phyloP scores from a whole-genome alignment of 1,284 basidiomycete species.

The Trametes polyzona region DNA sequence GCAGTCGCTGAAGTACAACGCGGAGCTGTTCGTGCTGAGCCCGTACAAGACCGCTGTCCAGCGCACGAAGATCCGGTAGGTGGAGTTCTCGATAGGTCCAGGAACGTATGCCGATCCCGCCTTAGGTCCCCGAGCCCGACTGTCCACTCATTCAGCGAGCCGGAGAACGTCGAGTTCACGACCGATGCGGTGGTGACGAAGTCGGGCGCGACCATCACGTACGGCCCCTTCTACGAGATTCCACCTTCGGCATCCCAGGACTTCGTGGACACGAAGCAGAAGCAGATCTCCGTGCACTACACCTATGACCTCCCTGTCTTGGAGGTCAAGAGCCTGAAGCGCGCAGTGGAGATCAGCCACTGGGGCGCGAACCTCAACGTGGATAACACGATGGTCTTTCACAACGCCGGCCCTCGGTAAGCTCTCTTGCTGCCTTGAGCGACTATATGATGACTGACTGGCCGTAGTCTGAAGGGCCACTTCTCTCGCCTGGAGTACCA shows the following conservation, averaged over 20 bases:
- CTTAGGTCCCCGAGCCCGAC: slow-evolving; percentile 67
- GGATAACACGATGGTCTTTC: slow-evolving; percentile 84
- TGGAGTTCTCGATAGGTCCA: background rate
- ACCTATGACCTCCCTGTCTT: slow-evolving; percentile 80
- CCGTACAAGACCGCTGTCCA: slow-evolving; percentile 84
- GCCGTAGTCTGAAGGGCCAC: slow-evolving; percentile 85
- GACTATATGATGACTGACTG: background rate
- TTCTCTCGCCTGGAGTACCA: slow-evolving; percentile 94
- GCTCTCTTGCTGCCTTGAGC: slow-evolving; percentile 34
- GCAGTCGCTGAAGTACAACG: slow-evolving; percentile 79
- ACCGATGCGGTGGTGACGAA: slow-evolving; percentile 67
- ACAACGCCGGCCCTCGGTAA: slow-evolving; percentile 88
- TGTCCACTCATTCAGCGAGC: slow-evolving; percentile 71
- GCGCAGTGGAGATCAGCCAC: slow-evolving; percentile 91
- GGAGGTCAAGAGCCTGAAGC: slow-evolving; percentile 72
- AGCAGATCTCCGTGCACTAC: slow-evolving; percentile 79
- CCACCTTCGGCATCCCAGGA: slow-evolving; percentile 58
- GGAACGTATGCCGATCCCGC: background rate
- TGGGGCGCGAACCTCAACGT: slow-evolving; percentile 97
- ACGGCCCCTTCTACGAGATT: slow-evolving; percentile 84
- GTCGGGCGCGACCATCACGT: slow-evolving; percentile 81
- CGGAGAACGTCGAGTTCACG: slow-evolving; percentile 61
- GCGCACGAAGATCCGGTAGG: slow-evolving; percentile 84
- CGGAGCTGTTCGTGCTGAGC: slow-evolving; percentile 79
- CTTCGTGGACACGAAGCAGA: slow-evolving; percentile 67